These are phyloP conservation scores for Blumeria graminis DNA, from an alignment of 2,329 filamentous ascomycete genomes.

Conservation along the genomic window DNA sequence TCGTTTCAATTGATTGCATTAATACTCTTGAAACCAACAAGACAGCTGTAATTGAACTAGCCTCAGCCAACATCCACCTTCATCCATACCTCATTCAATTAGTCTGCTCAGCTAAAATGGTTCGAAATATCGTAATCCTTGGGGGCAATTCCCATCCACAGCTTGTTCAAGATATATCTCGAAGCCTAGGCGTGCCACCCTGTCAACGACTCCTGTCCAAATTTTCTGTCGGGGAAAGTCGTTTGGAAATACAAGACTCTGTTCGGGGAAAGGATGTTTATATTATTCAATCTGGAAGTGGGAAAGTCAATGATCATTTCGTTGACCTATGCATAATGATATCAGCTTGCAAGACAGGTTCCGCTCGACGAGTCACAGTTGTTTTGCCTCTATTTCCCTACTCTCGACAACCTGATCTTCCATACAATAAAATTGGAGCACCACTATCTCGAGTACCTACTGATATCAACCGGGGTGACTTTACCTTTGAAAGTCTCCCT, in stretches of 20 bases:
- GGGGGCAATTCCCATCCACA: conserved; percentile 82
- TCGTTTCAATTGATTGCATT: too few relatives aligned
- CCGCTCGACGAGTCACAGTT: conserved; percentile 76
- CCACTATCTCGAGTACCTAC: conserved; percentile 49
- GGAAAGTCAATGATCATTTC: conserved; percentile 84
- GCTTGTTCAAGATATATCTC: conserved; percentile 69
- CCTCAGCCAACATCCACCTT: too few relatives aligned
- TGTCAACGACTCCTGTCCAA: conserved; percentile 69
- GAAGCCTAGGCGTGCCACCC: conserved; percentile 63
- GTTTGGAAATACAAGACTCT: conserved; percentile 87
- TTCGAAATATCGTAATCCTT: conserved; percentile 83
- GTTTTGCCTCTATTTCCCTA: conserved; percentile 93
- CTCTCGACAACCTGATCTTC: conserved; percentile 83
- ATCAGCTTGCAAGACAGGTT: conserved; percentile 89
- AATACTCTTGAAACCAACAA: too few relatives aligned
- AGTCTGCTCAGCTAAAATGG: conserved; percentile 29
- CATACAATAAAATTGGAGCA: conserved; percentile 87
- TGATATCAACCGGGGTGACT: conserved; percentile 29
- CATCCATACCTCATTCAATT: too few relatives aligned
- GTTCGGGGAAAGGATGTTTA: conserved; percentile 97
- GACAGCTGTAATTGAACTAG: too few relatives aligned
- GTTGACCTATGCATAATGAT: conserved; percentile 96
- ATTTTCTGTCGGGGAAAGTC: conserved; percentile 85
- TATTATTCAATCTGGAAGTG: conserved; percentile 85
- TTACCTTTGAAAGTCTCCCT: conserved; percentile 83